phyloP scores from a whole-genome alignment of 768 basidiomycete species.

The Phanerodontia chrysosporium region DNA sequence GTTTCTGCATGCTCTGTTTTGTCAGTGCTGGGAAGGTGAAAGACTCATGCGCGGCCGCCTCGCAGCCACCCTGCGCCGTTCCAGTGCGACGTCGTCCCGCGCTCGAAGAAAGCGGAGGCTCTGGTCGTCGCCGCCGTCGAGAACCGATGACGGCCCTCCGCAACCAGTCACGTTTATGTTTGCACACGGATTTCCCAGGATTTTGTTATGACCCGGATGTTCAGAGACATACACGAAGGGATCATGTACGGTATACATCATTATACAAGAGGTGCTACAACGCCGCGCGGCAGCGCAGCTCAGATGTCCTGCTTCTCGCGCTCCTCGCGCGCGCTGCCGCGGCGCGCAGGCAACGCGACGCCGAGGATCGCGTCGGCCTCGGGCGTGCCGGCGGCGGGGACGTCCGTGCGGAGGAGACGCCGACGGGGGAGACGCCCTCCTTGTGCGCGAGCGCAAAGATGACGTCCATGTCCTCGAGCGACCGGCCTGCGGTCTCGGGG shows the following conservation, averaged over 20 bases:
- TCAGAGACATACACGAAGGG: no score
- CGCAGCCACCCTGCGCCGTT: conserved; percentile 22
- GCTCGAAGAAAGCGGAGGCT: conserved; percentile 4
- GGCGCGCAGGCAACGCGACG: conserved; percentile 2
- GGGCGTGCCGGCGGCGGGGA: conserved; percentile 29
- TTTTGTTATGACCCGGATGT: no score
- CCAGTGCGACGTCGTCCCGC: conserved; percentile 19
- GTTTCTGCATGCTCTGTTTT: neutral
- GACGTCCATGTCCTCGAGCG: conserved; percentile 43
- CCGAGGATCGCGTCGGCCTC: conserved; percentile 34
- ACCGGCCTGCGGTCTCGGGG: conserved; percentile 57
- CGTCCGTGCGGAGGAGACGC: conserved; percentile 30
- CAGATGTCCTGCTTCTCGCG: neutral
- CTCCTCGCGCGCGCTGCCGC: neutral
- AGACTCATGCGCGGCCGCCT: neutral
- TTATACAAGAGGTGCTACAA: no score
- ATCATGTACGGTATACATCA: no score
- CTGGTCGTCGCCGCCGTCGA: neutral
- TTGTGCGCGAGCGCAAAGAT: conserved; percentile 31
- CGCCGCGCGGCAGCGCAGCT: no score
- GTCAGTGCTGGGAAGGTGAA: neutral
- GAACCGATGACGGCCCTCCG: neutral
- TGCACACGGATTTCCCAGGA: no score
- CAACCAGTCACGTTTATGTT: no score
- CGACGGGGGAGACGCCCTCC: conserved; percentile 30